Percentiles rank a stretch among this genome's conserved stretches.
phyloP scores from a whole-genome alignment of 1,284 basidiomycete species.

The Sporisorium scitamineum region DNA sequence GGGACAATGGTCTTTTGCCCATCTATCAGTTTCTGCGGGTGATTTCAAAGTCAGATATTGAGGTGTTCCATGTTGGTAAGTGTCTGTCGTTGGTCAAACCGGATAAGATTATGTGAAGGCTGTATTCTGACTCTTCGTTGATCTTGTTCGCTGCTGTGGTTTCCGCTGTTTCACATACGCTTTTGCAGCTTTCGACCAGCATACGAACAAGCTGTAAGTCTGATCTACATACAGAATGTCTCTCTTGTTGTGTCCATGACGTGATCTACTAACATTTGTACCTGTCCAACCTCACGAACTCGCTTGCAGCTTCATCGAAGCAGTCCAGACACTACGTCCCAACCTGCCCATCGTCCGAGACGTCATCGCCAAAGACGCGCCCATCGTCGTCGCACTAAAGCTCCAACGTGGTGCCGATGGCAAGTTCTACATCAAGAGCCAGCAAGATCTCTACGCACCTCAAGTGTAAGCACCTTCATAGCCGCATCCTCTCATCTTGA shows the following conservation, averaged over 20 bases:
- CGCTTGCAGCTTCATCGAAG: constrained; percentile 57
- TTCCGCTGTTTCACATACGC: not conserved
- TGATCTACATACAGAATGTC: not conserved
- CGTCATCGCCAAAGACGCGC: constrained; percentile 32
- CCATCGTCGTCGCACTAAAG: constrained; percentile 58
- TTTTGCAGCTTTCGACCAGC: constrained; percentile 26
- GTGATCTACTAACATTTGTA: not conserved
- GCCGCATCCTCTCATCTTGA: not conserved
- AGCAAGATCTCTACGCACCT: constrained; percentile 62
- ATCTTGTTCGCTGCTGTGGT: too few relatives aligned
- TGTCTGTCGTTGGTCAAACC: constrained; percentile 1
- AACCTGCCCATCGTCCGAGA: constrained; percentile 46
- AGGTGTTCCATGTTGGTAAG: constrained; percentile 60
- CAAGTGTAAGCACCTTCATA: constrained; percentile 42
- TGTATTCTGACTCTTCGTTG: not conserved
- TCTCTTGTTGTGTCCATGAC: not conserved
- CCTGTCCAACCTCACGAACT: not conserved
- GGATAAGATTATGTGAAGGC: not conserved
- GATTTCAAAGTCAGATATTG: constrained; percentile 60
- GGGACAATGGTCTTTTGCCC: constrained; percentile 63
- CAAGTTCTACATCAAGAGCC: constrained; percentile 64
- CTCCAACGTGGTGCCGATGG: constrained; percentile 62
- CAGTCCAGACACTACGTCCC: constrained; percentile 59
- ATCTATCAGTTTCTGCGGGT: constrained; percentile 67
- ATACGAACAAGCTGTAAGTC: constrained; percentile 27